Evolutionary conservation across 2,329 filamentous ascomycete species (phyloP), one percentile per base, ranked within the genome.

Genomic region (Tricladium varicosporioides): DNA sequence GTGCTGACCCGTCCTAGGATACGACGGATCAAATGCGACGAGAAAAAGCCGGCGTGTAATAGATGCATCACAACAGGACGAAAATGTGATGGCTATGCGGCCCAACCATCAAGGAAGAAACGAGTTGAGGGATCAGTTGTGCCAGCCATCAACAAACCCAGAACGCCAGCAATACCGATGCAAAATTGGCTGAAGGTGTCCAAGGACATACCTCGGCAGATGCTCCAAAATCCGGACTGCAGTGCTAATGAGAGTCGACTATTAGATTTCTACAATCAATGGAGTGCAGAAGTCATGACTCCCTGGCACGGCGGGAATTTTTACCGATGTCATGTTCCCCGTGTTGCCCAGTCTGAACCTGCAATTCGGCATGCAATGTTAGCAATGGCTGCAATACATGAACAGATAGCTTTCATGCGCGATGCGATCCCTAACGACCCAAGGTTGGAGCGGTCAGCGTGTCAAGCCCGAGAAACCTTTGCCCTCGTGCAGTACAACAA

Each of bases 21-120:
- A 32, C 78, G 80, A 51, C 79, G 80, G 56, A 76, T 83, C 53
- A 83, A 83, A 66, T 84, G 81, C 66, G 80, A 82, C 60, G 81
- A 84, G 69, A 27, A 19, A n/a, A 56, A 56, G 18, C 81, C 81
- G 1, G 71, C 68, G 42, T 85, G 82, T 61, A 68, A 75, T 36
- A 76, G 79, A 56, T 84, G 81, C 63, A 75, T 74, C 33, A 79
- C 77, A 55, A 83, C 81, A 2, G 80, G 81, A 11, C 75, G 81
- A 52, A 77, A 75, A 61, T 84, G 81, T 64, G 81, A 84, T 65
- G 82, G 82, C 57, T 84, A 84, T 60, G 59, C 61, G 9, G 50
- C 57, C 11, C 16, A 22, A 43, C 19, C 40, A 31, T 42, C 50
- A 19, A 22, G 50, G 50, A 52, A 52, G 36, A 52, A 52, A 19